Evolutionary conservation across 1,139 yeast genomes (phyloP).

Genomic region (Taiozyma sp.): DNA sequence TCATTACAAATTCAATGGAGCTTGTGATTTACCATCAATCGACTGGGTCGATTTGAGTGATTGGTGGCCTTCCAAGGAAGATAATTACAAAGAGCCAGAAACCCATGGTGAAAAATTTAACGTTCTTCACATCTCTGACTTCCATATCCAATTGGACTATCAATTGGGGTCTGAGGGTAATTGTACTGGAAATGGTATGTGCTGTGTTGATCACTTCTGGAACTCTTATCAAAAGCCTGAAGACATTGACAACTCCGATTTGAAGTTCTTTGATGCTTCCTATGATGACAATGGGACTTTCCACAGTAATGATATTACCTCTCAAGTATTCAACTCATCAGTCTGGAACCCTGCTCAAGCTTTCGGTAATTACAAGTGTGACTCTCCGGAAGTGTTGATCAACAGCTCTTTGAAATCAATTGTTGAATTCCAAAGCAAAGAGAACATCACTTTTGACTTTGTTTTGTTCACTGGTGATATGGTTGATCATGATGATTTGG

Average conservation of each 20-base stretch:
- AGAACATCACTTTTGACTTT: slow-evolving; percentile 44
- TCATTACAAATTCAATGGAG: slow-evolving; percentile 42
- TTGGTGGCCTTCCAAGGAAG: slow-evolving; percentile 39
- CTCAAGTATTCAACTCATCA: slow-evolving; percentile 29
- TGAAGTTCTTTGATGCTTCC: slow-evolving; percentile 33
- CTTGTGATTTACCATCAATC: slow-evolving; percentile 40
- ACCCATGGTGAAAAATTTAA: slow-evolving; percentile 40
- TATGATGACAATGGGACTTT: slow-evolving; percentile 35
- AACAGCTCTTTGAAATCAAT: slow-evolving; percentile 51
- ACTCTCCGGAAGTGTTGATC: slow-evolving; percentile 56
- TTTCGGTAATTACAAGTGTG: slow-evolving; percentile 60
- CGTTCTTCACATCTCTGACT: slow-evolving; percentile 64
- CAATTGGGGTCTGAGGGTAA: slow-evolving; percentile 56
- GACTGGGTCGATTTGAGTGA: slow-evolving; percentile 38
- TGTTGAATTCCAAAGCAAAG: slow-evolving; percentile 30
- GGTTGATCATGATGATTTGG: slow-evolving; percentile 54
- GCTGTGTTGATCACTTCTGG: slow-evolving; percentile 27
- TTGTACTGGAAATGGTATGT: slow-evolving; percentile 41
- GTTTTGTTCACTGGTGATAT: slow-evolving; percentile 68
- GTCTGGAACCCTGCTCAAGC: slow-evolving; percentile 50
- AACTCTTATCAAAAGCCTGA: slow-evolving; percentile 14
- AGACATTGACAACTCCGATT: slow-evolving; percentile 22
- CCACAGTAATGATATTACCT: slow-evolving; percentile 32
- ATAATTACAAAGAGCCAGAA: slow-evolving; percentile 30
- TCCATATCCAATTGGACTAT: slow-evolving; percentile 57